Evolutionary conservation across 106 monocot species (phyloP).

Genomic region (Phalaenopsis equestris): DNA sequence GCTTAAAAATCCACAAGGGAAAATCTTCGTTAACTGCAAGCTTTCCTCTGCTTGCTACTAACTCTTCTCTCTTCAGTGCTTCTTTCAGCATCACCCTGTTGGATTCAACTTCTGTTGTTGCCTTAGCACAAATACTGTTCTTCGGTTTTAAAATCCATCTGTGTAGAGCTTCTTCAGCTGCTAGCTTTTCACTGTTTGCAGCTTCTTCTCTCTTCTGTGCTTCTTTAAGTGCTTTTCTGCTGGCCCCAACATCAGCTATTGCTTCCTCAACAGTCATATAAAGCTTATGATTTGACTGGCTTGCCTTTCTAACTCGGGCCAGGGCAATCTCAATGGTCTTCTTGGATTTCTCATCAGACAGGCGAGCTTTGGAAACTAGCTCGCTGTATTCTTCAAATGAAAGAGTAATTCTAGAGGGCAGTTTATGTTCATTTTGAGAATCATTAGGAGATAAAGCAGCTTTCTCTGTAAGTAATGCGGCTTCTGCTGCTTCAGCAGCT

Average conservation of each 20-base stretch:
- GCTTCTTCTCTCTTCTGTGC: conserved; percentile 42
- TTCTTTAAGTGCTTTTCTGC: conserved; percentile 40
- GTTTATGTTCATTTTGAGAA: background rate
- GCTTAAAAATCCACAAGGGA: conserved; percentile 28
- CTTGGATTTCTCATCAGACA: conserved; percentile 33
- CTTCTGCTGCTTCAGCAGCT: conserved; percentile 23
- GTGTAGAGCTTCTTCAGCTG: conserved; percentile 51
- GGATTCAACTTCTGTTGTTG: conserved; percentile 31
- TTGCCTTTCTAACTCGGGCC: conserved; percentile 39
- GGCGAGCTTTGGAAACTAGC: conserved; percentile 37
- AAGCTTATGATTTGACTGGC: conserved; percentile 23
- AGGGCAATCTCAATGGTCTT: conserved; percentile 32
- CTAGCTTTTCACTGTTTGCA: conserved; percentile 38
- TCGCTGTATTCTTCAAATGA: conserved; percentile 35
- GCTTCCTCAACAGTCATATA: conserved; percentile 51
- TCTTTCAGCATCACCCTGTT: conserved; percentile 40
- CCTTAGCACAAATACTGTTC: background rate
- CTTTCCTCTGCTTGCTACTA: conserved; percentile 35
- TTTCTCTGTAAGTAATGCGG: conserved; percentile 36
- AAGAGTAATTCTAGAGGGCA: conserved; percentile 20
- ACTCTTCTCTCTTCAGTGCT: conserved; percentile 39
- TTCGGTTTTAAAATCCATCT: background rate
- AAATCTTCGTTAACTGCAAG: conserved; percentile 35
- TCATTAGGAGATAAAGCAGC: conserved; percentile 21
- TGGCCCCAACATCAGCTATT: conserved; percentile 31